Evolutionary conservation across 192 early-diverging fungal genomes (phyloP), one percentile per base, ranked within the genome.

Genomic region (Linnemannia exigua): DNA sequence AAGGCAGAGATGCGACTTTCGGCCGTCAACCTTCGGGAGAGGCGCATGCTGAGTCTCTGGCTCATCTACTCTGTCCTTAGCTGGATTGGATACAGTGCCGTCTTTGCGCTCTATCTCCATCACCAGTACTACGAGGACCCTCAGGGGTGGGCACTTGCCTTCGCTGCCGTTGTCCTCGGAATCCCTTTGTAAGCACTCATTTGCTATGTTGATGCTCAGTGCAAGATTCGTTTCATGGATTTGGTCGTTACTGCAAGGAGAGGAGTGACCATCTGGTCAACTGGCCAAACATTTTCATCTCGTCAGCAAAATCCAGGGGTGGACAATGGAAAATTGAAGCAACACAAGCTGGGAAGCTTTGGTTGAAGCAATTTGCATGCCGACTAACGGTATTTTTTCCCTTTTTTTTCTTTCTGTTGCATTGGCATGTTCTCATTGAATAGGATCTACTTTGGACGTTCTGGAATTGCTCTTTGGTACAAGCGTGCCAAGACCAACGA

Each of bases 21-120:
- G 50, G 94, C 93, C 76, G 92, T 94, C 70, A 90, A 91, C 78
- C 87, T 95, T 14, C 87, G 92, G 4, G 91, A 95, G 70, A 91
- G 88, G 36, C 77, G 90, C n/a, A 76, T 92, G 5, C 69, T 89
- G 66, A 79, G 90, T 17, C 81, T 89, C 54, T 95, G 91, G 89
- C 84, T 94, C 22, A 88, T 90, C 4, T 95, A 95, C 72, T 88
- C 92, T 14, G 74, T 90, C 22, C 70, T 94, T 4, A 70, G 88
- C 1, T 96, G 94, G 88, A 70, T 92, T 47, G 82, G 80, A 28
- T 93, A 88, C 67, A 87, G 92, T 0, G 85, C 84, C 14, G 87
- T 92, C 66, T 91, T 89, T 71, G 82, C 85, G 22, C 83, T 92
- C 74, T 91, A 90, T 54, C 87, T 90, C 54, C 84, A 90, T 72